Evolutionary conservation across 768 basidiomycete species (phyloP).

Genomic region (Dacryopinax spathularia): DNA sequence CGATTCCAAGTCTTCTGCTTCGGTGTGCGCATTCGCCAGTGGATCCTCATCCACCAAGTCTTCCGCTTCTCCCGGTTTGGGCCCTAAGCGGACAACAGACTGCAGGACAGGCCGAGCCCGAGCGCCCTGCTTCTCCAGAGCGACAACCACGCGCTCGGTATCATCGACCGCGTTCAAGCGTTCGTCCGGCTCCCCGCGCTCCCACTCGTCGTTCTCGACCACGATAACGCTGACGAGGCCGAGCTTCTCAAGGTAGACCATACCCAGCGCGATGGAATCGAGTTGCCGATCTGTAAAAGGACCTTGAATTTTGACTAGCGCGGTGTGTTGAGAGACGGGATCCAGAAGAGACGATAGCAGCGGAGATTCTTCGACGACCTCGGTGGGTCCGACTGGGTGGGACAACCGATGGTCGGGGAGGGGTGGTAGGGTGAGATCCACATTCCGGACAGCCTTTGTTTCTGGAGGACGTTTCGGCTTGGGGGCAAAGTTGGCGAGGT

Average conservation of each 20-base stretch:
- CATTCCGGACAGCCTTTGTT: conserved; percentile 3
- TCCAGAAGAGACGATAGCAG: conserved; percentile 45
- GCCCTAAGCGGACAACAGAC: conserved; percentile 69
- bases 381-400: conserved; percentile 19
- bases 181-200: conserved; percentile 54
- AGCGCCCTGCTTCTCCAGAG: conserved; percentile 74
- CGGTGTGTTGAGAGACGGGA: conserved; percentile 71
- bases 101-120: conserved; percentile 79
- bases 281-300: conserved; percentile 88
- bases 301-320: conserved; percentile 91
- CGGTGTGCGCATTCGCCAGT: conserved; percentile 60
- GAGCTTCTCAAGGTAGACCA: conserved; percentile 90
- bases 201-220: conserved; percentile 71
- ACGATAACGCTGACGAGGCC: conserved; percentile 93
- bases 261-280: conserved; percentile 81
- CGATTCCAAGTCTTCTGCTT: conserved; percentile 62
- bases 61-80: conserved; percentile 39
- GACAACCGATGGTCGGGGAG: conserved; percentile 22
- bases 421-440: conserved; percentile 19
- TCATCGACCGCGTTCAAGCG: conserved; percentile 56
- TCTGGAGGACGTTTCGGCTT: conserved; percentile 29
- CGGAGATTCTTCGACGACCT: conserved; percentile 35
- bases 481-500: conserved; percentile 79
- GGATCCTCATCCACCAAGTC: conserved; percentile 26
- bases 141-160: conserved; percentile 67